Base-by-base conservation (phyloP, 495 filamentous ascomycete genomes). In the Penicillium diatomitis region DNA sequence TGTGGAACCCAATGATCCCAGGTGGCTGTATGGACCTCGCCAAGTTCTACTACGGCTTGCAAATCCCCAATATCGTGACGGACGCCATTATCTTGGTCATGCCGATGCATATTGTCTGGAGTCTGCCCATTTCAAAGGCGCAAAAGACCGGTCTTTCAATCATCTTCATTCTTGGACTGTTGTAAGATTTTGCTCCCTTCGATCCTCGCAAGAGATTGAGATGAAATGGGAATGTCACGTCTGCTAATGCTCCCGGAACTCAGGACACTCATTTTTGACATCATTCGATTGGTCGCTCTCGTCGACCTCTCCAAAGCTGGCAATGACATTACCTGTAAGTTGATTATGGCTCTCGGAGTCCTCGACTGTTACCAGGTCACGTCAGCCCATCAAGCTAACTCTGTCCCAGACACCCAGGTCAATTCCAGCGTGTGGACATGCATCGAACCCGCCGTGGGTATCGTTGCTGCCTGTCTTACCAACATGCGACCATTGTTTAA, bases 101-200 rank as follows among this genome's bases (percentile, higher is more conserved):
- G 38, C 79, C 80, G 0, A 62, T 82, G 38, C 74, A 73, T 6
- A 65, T 64, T 6, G 58, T 80, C 12, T 68, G 65, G 61, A 56
- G 55, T 0, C 52, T 75, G 8, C 68, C 70, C 1, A 67, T 76
- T 40, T 64, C 68, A 9, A 51, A 50, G 31, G 60, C 51, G 5
- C 60, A 72, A 48, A 73, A 69, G 40, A 35, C 64, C 29, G 59
- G 67, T 32, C 57, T 75, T 3, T 60, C 68, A 0, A 55, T 53
- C 8, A 68, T 76, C 11, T 78, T 76, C 48, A 32, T 64, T 6
- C 47, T 74, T 4, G 71, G 75, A 38, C 32, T 59, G 5, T 49
- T 70, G 67, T 70, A 54, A 41, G 55, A 20, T 20, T 20, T 20
- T 20, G 20, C 20, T 20, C 20, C 20, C 50, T 31, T 30, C 49